Base-by-base conservation (phyloP, 139 green algal species). In the Diplosphaera chodatii region DNA sequence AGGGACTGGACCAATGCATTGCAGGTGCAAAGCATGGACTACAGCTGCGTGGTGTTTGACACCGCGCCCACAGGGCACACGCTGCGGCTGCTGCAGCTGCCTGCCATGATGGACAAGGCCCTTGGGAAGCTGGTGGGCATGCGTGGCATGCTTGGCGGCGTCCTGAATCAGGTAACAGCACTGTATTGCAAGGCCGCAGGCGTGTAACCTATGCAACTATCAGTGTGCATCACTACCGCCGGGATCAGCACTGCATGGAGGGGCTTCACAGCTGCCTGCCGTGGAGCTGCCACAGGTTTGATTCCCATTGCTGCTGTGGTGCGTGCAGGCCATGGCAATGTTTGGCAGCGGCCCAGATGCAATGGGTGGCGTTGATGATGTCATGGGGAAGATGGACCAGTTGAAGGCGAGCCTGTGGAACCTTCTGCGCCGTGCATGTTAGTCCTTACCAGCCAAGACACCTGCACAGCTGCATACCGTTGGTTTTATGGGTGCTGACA, bases 41-140 rank as follows among this genome's bases (percentile, higher is more conserved):
- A 98, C 80, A 77, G 67, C 67, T 84, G 74, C 63, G 95, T 98
- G 29, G 94, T 98, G 64, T 98, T 98, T 83, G 94, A 98, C 86
- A 98, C 94, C 25, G 93, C 94, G 1, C 93, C 76, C 21, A 82
- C 77, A 56, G 84, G 84, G 64, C 94, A 98, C 82, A 98, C 94
- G 15, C 87, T 98, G 68, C 87, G 94, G 3, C 82, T 98, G 75
- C 84, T 98, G 64, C 92, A 98, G 81, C 96, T 98, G 76, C 94
- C 94, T 8, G 89, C 81, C 74, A 95, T 92, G 1, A 77, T 98
- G 55, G 88, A 98, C 55, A 98, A 98, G 82, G 93, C 88, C 0
- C 84, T 98, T 30, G 74, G 68, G 65, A 98, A 98, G 83, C 82
- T 98, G 31, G 86, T 94, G 72, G 74, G 77, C 27, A 78, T 98